phyloP scores from a whole-genome alignment of 306 rosid genomes.

The Luffa acutangula region DNA sequence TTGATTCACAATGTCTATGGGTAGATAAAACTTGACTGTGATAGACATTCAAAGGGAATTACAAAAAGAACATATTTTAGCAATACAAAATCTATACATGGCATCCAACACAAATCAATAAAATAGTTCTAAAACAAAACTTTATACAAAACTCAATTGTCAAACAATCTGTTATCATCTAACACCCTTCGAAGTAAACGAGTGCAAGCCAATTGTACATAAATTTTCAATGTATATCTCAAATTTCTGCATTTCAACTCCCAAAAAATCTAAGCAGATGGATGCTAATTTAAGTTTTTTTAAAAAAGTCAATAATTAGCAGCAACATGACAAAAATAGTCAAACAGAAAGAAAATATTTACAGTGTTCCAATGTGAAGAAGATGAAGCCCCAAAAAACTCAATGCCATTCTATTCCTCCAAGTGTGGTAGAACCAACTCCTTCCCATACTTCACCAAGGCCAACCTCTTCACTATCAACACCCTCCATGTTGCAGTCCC shows the following conservation, averaged over 20 bases:
- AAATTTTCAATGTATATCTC: not conserved
- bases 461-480: conserved; percentile 76
- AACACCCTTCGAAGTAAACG: too few relatives aligned
- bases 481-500: conserved; percentile 89
- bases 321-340: not conserved
- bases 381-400: conserved; percentile 8
- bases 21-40: too few relatives aligned
- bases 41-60: too few relatives aligned
- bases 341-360: not conserved
- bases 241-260: not conserved
- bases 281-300: too few relatives aligned
- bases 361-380: not conserved
- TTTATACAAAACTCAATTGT: not conserved
- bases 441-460: conserved; percentile 82
- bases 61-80: too few relatives aligned
- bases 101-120: not conserved
- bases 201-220: not conserved
- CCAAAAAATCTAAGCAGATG: not conserved
- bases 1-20: too few relatives aligned
- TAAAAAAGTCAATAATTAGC: not conserved
- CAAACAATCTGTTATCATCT: not conserved
- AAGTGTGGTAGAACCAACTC: conserved; percentile 81
- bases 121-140: not conserved
- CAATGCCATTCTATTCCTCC: conserved; percentile 85
- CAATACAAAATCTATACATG: too few relatives aligned